These are phyloP conservation scores for Leccinum pallidistipes DNA, from an alignment of 1,284 basidiomycete species.

Conservation along the genomic window DNA sequence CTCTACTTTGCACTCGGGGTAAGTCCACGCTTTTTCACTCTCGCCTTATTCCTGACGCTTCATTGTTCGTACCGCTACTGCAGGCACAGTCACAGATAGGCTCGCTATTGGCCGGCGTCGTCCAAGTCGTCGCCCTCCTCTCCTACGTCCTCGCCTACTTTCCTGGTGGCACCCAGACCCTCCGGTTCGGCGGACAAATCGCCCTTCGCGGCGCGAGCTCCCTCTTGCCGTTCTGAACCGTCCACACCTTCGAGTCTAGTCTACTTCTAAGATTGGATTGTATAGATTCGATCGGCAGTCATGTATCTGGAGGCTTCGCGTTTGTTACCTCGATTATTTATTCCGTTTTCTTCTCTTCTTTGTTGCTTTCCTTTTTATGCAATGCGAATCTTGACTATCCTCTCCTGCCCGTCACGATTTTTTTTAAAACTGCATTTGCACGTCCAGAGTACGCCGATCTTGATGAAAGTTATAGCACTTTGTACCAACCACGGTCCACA, in stretches of 20 bases:
- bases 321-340: neutral
- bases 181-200: constrained; percentile 82
- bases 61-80: constrained; percentile 39
- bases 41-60: neutral
- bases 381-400: neutral
- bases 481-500: neutral
- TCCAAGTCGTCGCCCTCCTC: constrained; percentile 82
- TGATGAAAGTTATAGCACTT: neutral
- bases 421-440: no score
- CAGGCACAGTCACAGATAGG: constrained; percentile 75
- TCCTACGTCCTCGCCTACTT: constrained; percentile 91
- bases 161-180: constrained; percentile 80
- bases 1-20: constrained; percentile 89
- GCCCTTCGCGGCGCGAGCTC: constrained; percentile 79
- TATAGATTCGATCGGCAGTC: neutral
- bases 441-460: neutral
- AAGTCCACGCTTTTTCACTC: constrained; percentile 6
- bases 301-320: neutral
- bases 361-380: neutral
- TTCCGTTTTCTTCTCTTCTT: neutral
- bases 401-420: neutral
- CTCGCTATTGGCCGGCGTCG: constrained; percentile 75
- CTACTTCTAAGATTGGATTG: neutral
- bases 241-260: neutral
- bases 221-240: constrained; percentile 60